These are phyloP conservation scores for Vaucheria bursata DNA, from an alignment of 352 stramenopile genomes.

Conservation along the genomic window DNA sequence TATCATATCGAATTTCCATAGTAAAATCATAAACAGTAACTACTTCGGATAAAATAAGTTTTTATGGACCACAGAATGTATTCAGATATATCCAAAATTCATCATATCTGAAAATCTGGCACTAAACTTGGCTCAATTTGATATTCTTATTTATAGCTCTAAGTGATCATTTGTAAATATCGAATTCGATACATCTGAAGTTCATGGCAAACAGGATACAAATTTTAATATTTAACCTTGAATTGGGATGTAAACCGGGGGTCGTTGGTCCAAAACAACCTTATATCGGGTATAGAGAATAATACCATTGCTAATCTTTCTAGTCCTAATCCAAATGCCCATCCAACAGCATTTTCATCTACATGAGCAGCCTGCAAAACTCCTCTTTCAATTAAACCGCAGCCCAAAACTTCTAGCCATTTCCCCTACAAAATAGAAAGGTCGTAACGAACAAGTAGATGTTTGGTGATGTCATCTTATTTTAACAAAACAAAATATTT, in stretches of 20 bases:
- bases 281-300: conserved; percentile 98
- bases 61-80: too few species aligned
- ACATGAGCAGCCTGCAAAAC: neutral
- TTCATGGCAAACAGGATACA: neutral
- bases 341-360: conserved; percentile 57
- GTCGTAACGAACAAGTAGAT: too few species aligned
- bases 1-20: too few species aligned
- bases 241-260: conserved; percentile 77
- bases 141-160: neutral
- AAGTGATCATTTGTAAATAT: neutral
- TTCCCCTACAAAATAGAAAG: conserved; percentile 75
- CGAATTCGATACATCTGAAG: neutral
- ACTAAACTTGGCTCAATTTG: too few species aligned
- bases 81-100: too few species aligned
- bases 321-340: conserved; percentile 95
- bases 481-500: too few species aligned
- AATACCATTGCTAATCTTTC: conserved; percentile 97
- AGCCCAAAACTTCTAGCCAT: conserved; percentile 98
- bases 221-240: conserved; percentile 52
- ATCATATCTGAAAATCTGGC: too few species aligned
- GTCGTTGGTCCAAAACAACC: conserved; percentile 96
- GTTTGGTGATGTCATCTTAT: too few species aligned
- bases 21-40: too few species aligned
- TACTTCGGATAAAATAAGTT: too few species aligned
- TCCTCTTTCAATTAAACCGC: conserved; percentile 74